A percentile compares a stretch with the other conserved stretches of the same genome.
Conservation (phyloP, 2,329 filamentous ascomycete genomes). For the Daldinia sp. region DNA sequence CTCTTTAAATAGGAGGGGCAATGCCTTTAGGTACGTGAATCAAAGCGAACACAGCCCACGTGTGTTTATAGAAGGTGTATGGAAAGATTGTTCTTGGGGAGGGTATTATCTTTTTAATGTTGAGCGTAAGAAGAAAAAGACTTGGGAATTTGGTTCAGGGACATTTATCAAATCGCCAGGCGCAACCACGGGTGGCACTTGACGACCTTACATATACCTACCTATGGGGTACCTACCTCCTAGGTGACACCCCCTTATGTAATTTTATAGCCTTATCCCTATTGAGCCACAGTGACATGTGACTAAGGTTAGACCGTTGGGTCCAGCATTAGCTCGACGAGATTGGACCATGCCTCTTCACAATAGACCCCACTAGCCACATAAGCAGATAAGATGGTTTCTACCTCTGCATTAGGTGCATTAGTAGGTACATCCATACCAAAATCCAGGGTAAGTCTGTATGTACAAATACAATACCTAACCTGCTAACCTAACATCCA, state of each 20-base stretch:
- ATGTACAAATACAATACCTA: too few species aligned
- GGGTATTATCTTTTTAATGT: conserved; percentile 13
- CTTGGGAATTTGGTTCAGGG: conserved; percentile 26
- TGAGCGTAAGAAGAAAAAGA: conserved; percentile 8
- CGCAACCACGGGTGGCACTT: conserved; percentile 35
- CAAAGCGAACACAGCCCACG: conserved; percentile 29
- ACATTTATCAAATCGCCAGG: conserved; percentile 32
- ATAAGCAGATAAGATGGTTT: neutral
- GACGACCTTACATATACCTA: conserved; percentile 11
- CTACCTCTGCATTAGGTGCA: neutral
- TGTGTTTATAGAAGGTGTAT: conserved; percentile 11
- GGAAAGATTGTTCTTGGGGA: conserved; percentile 3
- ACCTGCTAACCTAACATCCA: too few species aligned
- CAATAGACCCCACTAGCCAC: neutral
- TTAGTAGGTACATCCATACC: neutral
- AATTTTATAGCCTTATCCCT: conserved; percentile 19
- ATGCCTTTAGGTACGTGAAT: conserved; percentile 14
- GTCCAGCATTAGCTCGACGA: conserved; percentile 13
- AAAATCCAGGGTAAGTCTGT: too few species aligned
- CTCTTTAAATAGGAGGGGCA: conserved; percentile 4
- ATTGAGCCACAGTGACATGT: conserved; percentile 32
- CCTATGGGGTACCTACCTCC: conserved; percentile 26
- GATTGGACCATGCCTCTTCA: conserved; percentile 14
- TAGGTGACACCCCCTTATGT: conserved; percentile 21
- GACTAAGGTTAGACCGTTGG: conserved; percentile 4